phyloP scores from a whole-genome alignment of 1,139 yeast genomes.

The Candida tetrigidarum region DNA sequence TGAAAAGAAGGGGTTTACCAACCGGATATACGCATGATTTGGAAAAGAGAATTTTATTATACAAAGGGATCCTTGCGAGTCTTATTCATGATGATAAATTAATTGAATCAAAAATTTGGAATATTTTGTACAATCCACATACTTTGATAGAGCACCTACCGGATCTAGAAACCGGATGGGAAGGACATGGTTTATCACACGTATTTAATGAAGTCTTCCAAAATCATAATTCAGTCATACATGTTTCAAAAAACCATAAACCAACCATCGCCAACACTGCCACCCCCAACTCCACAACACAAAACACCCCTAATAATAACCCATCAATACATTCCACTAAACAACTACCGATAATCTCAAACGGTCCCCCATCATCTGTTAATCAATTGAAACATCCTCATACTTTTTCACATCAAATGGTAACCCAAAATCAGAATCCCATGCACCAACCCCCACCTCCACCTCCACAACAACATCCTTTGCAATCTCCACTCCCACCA shows the following conservation, averaged over 20 bases:
- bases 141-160: conserved; percentile 13
- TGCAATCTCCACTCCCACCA: neutral
- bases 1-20: conserved; percentile 27
- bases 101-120: conserved; percentile 12
- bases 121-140: conserved; percentile 8
- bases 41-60: conserved; percentile 23
- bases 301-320: neutral
- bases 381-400: neutral
- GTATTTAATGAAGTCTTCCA: conserved; percentile 17
- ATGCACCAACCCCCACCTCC: neutral
- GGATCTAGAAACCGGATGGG: conserved; percentile 19
- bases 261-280: no score
- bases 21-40: conserved; percentile 29
- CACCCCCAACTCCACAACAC: no score
- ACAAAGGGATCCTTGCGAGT: conserved; percentile 22
- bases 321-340: no score
- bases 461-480: neutral
- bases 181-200: conserved; percentile 12
- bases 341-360: no score
- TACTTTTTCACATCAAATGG: no score
- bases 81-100: conserved; percentile 15
- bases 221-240: conserved; percentile 15
- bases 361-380: no score
- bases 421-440: neutral
- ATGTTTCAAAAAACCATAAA: conserved; percentile 15